Evolutionary conservation across 441 rosid genomes (phyloP).

Genomic region (Kokia cookei): DNA sequence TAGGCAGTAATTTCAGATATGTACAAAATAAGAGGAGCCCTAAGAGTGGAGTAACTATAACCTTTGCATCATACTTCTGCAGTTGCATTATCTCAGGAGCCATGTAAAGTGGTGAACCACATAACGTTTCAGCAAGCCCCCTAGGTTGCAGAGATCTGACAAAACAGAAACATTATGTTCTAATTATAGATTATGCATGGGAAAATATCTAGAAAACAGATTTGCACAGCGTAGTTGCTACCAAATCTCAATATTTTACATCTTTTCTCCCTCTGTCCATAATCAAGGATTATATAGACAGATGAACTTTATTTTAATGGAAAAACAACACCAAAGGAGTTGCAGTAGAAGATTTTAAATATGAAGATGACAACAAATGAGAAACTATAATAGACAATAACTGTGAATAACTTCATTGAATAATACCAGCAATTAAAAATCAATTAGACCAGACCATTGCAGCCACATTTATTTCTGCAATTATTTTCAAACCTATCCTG

Average conservation of each 20-base stretch:
- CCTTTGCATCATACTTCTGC: conserved; percentile 97
- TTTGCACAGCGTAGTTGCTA: neutral
- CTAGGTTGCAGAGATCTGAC: conserved; percentile 86
- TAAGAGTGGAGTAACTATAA: conserved; percentile 20
- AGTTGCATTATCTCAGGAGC: conserved; percentile 99
- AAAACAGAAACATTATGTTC: conserved; percentile 17
- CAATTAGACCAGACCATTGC: neutral
- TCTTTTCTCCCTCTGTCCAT: neutral
- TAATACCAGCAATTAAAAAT: neutral
- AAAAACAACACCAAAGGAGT: neutral
- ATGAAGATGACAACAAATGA: neutral
- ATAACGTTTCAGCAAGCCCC: conserved; percentile 95
- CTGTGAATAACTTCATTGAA: neutral
- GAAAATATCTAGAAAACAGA: neutral
- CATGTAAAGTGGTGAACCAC: conserved; percentile 99
- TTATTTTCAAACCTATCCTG: neutral
- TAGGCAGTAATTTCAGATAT: conserved; percentile 4
- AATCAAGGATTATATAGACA: neutral
- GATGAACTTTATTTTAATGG: neutral
- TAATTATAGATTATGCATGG: neutral
- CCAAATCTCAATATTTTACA: neutral
- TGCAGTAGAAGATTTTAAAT: no score
- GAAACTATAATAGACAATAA: neutral
- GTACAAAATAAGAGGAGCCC: neutral
- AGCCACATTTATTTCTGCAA: neutral